Conservation (phyloP, 202 grass and related monocot species). For the Bolboschoenoplectus hybrid region DNA sequence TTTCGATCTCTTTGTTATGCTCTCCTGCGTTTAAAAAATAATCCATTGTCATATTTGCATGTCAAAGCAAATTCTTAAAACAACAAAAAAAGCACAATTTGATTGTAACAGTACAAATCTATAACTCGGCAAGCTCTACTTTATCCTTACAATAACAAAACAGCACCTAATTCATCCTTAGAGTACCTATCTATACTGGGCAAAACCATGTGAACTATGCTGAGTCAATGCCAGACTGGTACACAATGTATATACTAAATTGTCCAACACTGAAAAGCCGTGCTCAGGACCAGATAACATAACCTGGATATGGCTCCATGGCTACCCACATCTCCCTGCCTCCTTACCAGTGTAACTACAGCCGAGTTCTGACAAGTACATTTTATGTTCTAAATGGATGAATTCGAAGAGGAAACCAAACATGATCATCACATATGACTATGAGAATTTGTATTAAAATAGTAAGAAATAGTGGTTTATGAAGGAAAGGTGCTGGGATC, state of each 20-base stretch:
- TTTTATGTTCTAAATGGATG: neutral
- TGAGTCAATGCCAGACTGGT: neutral
- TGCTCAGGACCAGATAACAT: neutral
- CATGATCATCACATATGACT: neutral
- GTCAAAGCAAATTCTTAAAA: neutral
- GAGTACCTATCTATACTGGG: neutral
- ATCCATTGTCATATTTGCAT: neutral
- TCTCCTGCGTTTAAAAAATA: constrained; percentile 1
- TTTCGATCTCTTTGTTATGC: neutral
- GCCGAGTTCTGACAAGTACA: neutral
- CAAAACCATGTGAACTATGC: neutral
- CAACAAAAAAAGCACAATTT: neutral
- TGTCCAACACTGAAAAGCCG: neutral
- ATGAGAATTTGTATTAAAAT: neutral
- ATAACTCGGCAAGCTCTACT: neutral
- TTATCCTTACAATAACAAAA: neutral
- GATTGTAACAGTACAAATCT: neutral
- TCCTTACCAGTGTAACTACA: neutral
- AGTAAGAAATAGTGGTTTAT: neutral
- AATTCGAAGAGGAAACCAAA: neutral
- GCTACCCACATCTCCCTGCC: neutral
- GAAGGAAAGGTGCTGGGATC: neutral
- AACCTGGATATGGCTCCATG: neutral
- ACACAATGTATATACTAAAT: neutral
- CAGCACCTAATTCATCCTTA: neutral